A percentile compares a stretch with the other conserved stretches of the same genome.
Conservation (phyloP, 169 alveolate genomes). For the Sarcocystis neurona region DNA sequence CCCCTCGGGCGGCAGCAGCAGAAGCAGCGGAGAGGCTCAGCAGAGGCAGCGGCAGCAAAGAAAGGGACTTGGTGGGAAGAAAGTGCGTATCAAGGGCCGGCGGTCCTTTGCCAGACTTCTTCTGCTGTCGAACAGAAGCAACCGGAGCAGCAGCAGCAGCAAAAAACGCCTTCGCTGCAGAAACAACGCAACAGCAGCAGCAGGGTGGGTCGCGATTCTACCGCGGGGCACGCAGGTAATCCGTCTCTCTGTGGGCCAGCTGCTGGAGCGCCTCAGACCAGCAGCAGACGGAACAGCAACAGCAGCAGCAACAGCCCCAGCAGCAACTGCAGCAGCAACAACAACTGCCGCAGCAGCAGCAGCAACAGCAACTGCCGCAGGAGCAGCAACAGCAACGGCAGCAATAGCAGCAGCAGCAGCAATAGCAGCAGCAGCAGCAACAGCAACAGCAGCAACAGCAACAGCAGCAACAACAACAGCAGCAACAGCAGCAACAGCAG, state of each 20-base stretch:
- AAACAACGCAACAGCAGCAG: not conserved
- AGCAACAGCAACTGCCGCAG: not conserved
- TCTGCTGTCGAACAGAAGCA: too few relatives aligned
- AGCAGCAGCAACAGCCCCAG: slow-evolving; percentile 12
- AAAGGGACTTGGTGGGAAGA: slow-evolving; percentile 71
- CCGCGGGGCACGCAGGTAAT: not conserved
- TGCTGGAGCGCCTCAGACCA: not conserved
- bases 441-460: not conserved
- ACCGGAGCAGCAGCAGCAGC: not conserved
- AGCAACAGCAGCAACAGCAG: slow-evolving; percentile 27
- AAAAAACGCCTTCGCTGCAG: not conserved
- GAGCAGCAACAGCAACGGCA: slow-evolving; percentile 4
- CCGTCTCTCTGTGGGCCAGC: not conserved
- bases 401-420: not conserved
- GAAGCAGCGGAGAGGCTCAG: slow-evolving; percentile 36
- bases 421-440: not conserved
- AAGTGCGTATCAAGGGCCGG: slow-evolving; percentile 63
- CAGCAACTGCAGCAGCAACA: slow-evolving; percentile 5
- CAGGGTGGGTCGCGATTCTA: not conserved
- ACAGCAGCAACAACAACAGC: slow-evolving; percentile 29
- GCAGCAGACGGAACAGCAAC: not conserved
- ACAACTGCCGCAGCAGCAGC: not conserved
- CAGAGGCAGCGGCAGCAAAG: slow-evolving; percentile 71
- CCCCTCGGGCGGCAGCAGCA: not conserved
- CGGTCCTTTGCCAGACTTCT: too few relatives aligned